Evolutionary conservation across 1,139 yeast species (phyloP).

Genomic region (Candida pseudocylindracea): DNA sequence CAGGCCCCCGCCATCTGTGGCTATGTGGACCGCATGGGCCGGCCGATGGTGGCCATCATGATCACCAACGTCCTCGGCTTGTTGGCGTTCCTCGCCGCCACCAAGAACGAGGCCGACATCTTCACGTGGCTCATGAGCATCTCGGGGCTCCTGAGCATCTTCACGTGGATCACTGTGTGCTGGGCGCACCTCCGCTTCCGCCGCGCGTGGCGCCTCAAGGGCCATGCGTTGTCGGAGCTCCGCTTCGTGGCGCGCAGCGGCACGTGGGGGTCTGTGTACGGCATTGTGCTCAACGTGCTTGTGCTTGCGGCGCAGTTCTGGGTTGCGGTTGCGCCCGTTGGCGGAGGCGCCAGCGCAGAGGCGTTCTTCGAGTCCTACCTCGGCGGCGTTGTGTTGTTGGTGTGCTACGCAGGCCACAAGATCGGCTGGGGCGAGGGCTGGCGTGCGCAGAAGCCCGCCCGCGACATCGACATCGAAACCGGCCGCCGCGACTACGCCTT

Average conservation of each 20-base stretch:
- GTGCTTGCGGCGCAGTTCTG: slow-evolving; percentile 66
- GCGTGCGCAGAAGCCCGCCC: slow-evolving; percentile 9
- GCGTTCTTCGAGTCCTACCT: slow-evolving; percentile 39
- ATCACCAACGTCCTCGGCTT: slow-evolving; percentile 24
- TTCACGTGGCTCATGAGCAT: slow-evolving; percentile 69
- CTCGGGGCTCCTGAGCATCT: slow-evolving; percentile 65
- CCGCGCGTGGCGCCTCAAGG: slow-evolving; percentile 33
- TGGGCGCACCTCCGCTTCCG: slow-evolving; percentile 64
- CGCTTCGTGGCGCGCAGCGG: slow-evolving; percentile 56
- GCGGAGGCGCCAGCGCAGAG: slow-evolving; percentile 27
- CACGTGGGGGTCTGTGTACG: slow-evolving; percentile 42
- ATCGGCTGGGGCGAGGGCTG: slow-evolving; percentile 27
- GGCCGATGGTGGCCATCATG: slow-evolving; percentile 8
- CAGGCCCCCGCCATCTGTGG: slow-evolving; percentile 12
- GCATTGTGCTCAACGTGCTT: slow-evolving; percentile 32
- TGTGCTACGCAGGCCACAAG: slow-evolving; percentile 34
- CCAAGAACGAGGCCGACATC: slow-evolving; percentile 36
- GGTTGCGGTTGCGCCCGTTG: slow-evolving; percentile 53
- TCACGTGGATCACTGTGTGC: slow-evolving; percentile 70
- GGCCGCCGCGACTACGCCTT: slow-evolving; percentile 8
- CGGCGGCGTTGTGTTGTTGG: slow-evolving; percentile 37
- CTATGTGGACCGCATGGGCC: slow-evolving; percentile 10
- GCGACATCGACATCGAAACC: slow-evolving; percentile 7
- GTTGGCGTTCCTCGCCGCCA: slow-evolving; percentile 53
- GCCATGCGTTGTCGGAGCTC: slow-evolving; percentile 41